A percentile compares a stretch with the other conserved stretches of the same genome.
phyloP scores from a whole-genome alignment of 148 eudicot species.

The Selenicereus undatus region DNA sequence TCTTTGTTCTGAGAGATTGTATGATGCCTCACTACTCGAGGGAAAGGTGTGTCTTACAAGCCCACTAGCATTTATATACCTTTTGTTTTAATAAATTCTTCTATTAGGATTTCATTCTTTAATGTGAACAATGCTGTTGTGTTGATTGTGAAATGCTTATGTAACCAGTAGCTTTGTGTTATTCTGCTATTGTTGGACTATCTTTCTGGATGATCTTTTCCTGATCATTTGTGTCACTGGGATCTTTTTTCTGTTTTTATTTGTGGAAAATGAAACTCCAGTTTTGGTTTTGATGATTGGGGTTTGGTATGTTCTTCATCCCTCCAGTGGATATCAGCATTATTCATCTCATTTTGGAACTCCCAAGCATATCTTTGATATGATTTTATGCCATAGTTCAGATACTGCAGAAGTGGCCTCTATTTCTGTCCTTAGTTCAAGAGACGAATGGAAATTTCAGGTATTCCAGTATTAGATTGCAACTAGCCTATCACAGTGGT shows the following conservation, averaged over 20 bases:
- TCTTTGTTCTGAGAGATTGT: slow-evolving; percentile 97
- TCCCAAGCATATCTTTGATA: not conserved
- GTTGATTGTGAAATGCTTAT: not conserved
- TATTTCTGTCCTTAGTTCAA: not conserved
- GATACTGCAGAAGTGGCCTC: not conserved
- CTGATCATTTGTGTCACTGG: not conserved
- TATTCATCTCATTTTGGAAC: not conserved
- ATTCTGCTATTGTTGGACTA: not conserved
- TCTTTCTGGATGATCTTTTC: not conserved
- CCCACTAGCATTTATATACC: not conserved
- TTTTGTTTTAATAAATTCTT: not conserved
- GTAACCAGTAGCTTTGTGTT: too few relatives aligned
- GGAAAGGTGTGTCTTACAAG: slow-evolving; percentile 69
- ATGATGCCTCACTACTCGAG: slow-evolving; percentile 93
- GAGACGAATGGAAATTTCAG: not conserved
- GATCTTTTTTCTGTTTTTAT: not conserved
- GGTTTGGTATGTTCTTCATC: not conserved
- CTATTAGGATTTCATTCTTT: not conserved
- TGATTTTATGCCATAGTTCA: not conserved
- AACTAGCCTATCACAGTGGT: not conserved
- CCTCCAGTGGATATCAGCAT: not conserved
- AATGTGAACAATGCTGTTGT: not conserved
- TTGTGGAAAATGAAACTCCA: not conserved
- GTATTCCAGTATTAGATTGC: not conserved
- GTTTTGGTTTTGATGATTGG: not conserved